phyloP scores from a whole-genome alignment of 2,329 filamentous ascomycete species.

The Byssoonygena ceratinophila region DNA sequence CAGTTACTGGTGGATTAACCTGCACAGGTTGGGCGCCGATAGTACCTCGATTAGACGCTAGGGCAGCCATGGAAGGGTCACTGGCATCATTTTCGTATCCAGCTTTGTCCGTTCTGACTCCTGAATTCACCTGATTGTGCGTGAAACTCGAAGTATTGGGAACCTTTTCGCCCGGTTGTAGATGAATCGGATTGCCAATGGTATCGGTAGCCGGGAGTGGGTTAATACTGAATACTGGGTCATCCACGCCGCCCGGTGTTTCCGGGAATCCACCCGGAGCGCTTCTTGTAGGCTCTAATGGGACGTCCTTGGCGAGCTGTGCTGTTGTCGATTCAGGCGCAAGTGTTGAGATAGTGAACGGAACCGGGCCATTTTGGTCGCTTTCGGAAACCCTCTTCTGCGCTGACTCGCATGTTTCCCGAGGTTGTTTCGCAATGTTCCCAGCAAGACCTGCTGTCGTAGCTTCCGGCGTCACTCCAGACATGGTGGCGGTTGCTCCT shows the following conservation, averaged over 20 bases:
- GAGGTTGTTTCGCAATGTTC: conserved; percentile 47
- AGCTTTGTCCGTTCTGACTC: conserved; percentile 59
- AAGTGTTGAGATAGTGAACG: conserved; percentile 52
- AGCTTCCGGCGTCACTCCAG: conserved; percentile 57
- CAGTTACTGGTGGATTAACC: conserved; percentile 41
- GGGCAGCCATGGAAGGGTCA: conserved; percentile 37
- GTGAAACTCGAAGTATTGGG: conserved; percentile 56
- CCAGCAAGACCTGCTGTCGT: conserved; percentile 60
- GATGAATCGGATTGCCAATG: conserved; percentile 64
- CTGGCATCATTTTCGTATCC: conserved; percentile 71
- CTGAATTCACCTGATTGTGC: conserved; percentile 59
- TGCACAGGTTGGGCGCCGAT: conserved; percentile 30
- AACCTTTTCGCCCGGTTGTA: conserved; percentile 70
- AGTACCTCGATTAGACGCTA: conserved; percentile 34
- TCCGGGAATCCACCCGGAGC: conserved; percentile 61
- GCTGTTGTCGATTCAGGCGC: conserved; percentile 60
- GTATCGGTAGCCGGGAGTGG: conserved; percentile 50
- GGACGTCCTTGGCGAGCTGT: conserved; percentile 55
- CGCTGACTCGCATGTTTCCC: conserved; percentile 13
- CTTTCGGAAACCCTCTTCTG: conserved; percentile 8
- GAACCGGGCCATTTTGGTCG: conserved; percentile 16
- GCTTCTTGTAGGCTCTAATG: conserved; percentile 43
- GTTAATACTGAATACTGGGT: conserved; percentile 38
- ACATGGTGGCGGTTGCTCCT: conserved; percentile 29
- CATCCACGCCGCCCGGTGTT: conserved; percentile 49